Evolutionary conservation across 306 rosid genomes (phyloP).

Genomic region (Gastrolobium bilobum): DNA sequence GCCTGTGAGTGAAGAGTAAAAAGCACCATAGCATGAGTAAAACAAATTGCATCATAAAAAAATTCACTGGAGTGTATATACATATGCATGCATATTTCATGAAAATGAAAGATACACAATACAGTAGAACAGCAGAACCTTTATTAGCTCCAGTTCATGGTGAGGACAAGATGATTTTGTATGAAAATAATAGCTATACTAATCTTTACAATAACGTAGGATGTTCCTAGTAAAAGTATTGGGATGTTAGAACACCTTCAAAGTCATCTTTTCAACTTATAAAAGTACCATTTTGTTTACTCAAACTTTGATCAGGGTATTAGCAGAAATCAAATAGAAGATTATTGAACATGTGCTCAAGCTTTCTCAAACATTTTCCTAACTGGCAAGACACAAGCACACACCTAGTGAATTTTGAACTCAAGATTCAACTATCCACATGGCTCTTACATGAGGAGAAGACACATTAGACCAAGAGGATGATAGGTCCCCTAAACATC

Average conservation of each 20-base stretch:
- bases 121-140: slow-evolving; percentile 13
- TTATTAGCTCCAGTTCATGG: slow-evolving; percentile 12
- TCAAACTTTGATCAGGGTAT: slow-evolving; percentile 10
- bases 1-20: slow-evolving; percentile 66
- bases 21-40: slow-evolving; percentile 36
- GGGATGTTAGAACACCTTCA: slow-evolving; percentile 5
- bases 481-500: background rate
- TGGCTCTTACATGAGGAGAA: background rate
- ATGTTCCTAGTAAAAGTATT: background rate
- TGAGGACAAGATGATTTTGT: background rate
- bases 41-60: slow-evolving; percentile 29
- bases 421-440: slow-evolving; percentile 15
- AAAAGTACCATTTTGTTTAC: background rate
- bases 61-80: background rate
- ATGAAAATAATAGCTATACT: background rate
- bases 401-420: background rate
- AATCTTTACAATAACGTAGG: background rate
- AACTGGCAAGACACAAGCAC: background rate
- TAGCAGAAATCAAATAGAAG: background rate
- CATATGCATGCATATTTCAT: background rate
- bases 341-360: background rate
- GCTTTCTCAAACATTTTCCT: background rate
- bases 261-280: background rate
- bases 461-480: slow-evolving; percentile 2
- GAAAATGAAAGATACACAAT: background rate